Evolutionary conservation across 139 green algal species (phyloP).

Genomic region (Micractinium conductrix): DNA sequence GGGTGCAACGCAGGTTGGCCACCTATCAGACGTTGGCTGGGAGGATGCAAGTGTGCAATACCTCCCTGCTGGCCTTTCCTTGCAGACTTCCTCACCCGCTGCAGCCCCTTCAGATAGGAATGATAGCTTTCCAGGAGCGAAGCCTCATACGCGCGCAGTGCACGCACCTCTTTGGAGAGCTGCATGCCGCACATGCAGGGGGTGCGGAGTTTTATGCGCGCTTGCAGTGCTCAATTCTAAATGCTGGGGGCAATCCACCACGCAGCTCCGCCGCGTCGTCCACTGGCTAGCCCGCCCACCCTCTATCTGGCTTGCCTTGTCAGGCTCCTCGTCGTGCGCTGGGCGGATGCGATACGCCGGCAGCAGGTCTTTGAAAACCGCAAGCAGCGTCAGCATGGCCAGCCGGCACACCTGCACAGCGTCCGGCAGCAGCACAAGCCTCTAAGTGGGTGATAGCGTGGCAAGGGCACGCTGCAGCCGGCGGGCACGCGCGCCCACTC

Average conservation of each 20-base stretch:
- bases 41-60: no score
- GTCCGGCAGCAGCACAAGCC: neutral
- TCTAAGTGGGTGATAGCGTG: no score
- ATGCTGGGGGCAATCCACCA: neutral
- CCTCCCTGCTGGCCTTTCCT: no score
- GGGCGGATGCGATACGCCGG: conserved; percentile 88
- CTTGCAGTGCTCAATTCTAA: no score
- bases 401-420: conserved; percentile 64
- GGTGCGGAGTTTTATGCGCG: no score
- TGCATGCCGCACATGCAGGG: neutral
- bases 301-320: neutral
- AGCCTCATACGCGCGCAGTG: conserved; percentile 79
- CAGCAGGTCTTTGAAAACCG: conserved; percentile 89
- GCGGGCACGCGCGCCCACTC: no score
- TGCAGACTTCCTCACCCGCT: conserved; percentile 52
- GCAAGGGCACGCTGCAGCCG: no score
- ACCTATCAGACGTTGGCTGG: no score
- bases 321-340: conserved; percentile 70
- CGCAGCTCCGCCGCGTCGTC: neutral
- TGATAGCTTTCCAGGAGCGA: conserved; percentile 86
- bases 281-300: no score
- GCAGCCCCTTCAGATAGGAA: conserved; percentile 76
- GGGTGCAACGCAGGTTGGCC: no score
- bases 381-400: conserved; percentile 80
- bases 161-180: conserved; percentile 81